These are phyloP conservation scores for Bipolaris zeicola DNA, from an alignment of 2,329 filamentous ascomycete species.

Conservation along the genomic window DNA sequence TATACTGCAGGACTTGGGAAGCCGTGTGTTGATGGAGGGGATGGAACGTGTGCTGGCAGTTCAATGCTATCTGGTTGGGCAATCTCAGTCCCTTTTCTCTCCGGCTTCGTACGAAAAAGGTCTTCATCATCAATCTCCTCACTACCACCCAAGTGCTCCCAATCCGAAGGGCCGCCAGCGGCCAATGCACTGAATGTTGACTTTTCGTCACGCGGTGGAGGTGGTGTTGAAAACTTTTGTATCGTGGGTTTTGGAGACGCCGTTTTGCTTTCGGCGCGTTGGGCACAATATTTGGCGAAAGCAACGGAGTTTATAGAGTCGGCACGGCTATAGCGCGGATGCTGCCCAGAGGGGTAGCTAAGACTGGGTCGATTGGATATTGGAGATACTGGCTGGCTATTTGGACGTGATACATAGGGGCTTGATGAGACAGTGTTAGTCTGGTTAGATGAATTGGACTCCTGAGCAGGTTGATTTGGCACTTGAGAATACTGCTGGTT, in stretches of 20 bases:
- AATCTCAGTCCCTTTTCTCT: conserved; percentile 18
- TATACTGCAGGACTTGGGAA: conserved; percentile 42
- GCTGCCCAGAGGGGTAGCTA: conserved; percentile 27
- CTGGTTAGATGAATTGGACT: conserved; percentile 34
- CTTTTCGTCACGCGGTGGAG: conserved; percentile 34
- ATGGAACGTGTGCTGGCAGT: conserved; percentile 32
- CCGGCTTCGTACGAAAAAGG: conserved; percentile 36
- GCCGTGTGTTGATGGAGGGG: conserved; percentile 33
- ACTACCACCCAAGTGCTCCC: conserved; percentile 44
- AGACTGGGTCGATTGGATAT: conserved; percentile 36
- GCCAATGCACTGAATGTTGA: conserved; percentile 43
- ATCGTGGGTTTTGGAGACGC: conserved; percentile 33
- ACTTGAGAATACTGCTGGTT: conserved; percentile 26
- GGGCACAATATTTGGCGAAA: conserved; percentile 34
- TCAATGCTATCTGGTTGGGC: conserved; percentile 37
- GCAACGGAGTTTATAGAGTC: conserved; percentile 43
- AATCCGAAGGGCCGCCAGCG: conserved; percentile 45
- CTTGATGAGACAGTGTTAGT: conserved; percentile 31
- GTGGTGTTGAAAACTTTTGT: conserved; percentile 28
- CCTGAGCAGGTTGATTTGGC: conserved; percentile 31
- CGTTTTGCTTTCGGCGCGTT: conserved; percentile 30
- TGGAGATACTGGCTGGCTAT: conserved; percentile 44
- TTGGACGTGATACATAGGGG: conserved; percentile 34
- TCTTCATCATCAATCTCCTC: conserved; percentile 47
- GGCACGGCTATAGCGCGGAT: conserved; percentile 27